Base-by-base conservation (phyloP, 441 rosid species). In the Erodium chrysanthum region DNA sequence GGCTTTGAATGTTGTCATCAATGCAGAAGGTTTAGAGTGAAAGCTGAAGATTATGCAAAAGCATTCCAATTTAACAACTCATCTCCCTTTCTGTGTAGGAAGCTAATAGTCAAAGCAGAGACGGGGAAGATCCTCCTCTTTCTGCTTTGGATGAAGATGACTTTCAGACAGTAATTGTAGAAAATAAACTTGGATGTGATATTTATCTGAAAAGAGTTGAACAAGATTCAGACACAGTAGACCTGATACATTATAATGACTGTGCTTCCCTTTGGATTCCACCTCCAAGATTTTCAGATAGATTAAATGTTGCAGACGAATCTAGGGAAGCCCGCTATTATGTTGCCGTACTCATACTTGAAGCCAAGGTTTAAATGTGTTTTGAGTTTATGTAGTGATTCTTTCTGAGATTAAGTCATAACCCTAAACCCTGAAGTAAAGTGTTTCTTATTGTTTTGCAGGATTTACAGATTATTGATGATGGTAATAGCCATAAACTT, bases 61-160 rank as follows among this genome's bases (percentile, higher is more conserved):
- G 64, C n/a, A 23, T 60, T 60, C 23, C 12, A 60, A 11, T 15
- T 60, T 23, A 22, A 60, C 18, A 22, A 25, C 25, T 60, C 17
- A 71, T 71, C 63, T 74, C 50, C 74, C 46, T 79, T 27, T 73
- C 42, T 50, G 52, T 74, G 70, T 92, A 95, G 99, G 89, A 82
- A 56, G 82, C 86, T 71, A 76, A 75, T 66, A 64, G 79, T 74
- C 77, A 74, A 75, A 71, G 54, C 70, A 82, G 70, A 75, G 74
- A 78, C 29, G 93, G 82, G 77, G 87, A 85, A 70, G 90, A 82
- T 76, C 81, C 80, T 67, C 74, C 83, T 64, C 81, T 83, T 76
- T 95, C 97, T 75, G 99, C 99, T 42, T 78, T 95, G 78, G 98
- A 95, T 70, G 99, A 92, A 80, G 99, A 90, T 80, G 99, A 95